Percentiles rank a stretch among this genome's conserved stretches.
Conservation (phyloP, 1,139 yeast species). For the Pichia sp. region DNA sequence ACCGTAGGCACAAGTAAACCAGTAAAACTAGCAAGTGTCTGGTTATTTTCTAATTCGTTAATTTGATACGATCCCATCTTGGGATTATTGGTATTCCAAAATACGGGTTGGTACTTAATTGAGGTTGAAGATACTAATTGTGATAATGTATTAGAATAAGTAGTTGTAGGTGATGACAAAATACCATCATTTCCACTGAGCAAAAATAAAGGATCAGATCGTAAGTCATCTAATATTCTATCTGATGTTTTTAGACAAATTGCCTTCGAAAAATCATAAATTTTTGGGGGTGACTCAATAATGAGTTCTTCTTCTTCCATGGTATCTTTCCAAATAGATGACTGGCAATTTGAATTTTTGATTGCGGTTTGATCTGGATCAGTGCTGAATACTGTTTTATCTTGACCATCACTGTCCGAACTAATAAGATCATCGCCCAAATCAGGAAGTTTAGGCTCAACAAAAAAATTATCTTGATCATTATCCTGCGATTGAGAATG, state of each 20-base stretch:
- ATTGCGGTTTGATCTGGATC: background rate
- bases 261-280: constrained; percentile 11
- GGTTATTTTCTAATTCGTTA: constrained; percentile 1
- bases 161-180: constrained; percentile 20
- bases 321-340: background rate
- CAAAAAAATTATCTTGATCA: background rate
- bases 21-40: constrained; percentile 10
- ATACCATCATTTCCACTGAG: constrained; percentile 22
- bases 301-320: background rate
- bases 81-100: constrained; percentile 11
- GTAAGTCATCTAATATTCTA: constrained; percentile 58
- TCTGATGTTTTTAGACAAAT: constrained; percentile 47
- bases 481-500: background rate
- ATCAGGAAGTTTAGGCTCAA: background rate
- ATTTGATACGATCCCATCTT: constrained; percentile 4
- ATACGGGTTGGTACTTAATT: constrained; percentile 7
- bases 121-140: background rate
- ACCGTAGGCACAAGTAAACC: constrained; percentile 24
- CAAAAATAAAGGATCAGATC: constrained; percentile 34
- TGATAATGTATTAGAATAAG: constrained; percentile 13
- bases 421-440: background rate
- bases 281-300: background rate
- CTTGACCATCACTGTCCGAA: background rate
- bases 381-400: background rate
- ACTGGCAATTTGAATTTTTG: background rate